phyloP scores from a whole-genome alignment of 2,329 filamentous ascomycete genomes.

The Neonectria coccinea region DNA sequence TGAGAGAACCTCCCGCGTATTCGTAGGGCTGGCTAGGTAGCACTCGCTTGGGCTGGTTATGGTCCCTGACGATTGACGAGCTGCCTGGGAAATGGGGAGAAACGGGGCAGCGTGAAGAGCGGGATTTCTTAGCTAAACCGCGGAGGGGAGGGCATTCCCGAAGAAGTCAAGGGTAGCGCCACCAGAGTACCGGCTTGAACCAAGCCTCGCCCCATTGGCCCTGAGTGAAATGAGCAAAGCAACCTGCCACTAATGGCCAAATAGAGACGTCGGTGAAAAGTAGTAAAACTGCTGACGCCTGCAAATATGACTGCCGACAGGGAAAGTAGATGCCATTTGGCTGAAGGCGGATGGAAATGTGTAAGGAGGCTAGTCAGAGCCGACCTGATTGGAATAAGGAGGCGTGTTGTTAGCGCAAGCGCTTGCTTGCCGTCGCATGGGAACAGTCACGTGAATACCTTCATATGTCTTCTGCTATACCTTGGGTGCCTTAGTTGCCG shows the following conservation, averaged over 20 bases:
- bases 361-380: too few relatives aligned
- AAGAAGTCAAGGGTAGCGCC: constrained; percentile 37
- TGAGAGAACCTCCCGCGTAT: not conserved
- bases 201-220: constrained; percentile 34
- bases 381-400: not conserved
- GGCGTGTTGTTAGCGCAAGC: not conserved
- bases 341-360: not conserved
- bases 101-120: constrained; percentile 8
- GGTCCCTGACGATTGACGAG: not conserved
- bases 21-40: constrained; percentile 1
- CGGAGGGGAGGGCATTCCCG: constrained; percentile 21
- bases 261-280: not conserved
- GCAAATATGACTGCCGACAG: not conserved
- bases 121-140: constrained; percentile 16
- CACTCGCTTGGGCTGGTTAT: not conserved
- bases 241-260: constrained; percentile 15
- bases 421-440: not conserved
- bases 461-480: not conserved
- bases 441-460: not conserved
- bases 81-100: not conserved
- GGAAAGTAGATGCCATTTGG: not conserved
- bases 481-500: too few relatives aligned
- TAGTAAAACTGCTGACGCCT: constrained; percentile 22
- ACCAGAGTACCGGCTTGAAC: constrained; percentile 29
- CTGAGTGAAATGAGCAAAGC: constrained; percentile 34